Evolutionary conservation across 2,329 filamentous ascomycete species (phyloP).

Genomic region (Cladosporium sp.): DNA sequence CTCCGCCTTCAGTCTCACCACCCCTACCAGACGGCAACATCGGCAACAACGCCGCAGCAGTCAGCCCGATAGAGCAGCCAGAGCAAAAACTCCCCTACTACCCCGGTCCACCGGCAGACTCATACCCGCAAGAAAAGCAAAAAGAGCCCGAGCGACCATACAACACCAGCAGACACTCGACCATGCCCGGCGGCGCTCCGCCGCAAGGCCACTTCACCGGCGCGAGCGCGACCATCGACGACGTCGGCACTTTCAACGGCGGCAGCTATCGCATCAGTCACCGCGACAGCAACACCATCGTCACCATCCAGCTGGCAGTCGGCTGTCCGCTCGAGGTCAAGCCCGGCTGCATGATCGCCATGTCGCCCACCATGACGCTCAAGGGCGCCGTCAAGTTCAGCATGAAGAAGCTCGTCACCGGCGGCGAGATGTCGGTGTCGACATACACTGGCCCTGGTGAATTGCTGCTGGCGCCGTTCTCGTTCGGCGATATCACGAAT

Average conservation of each 20-base stretch:
- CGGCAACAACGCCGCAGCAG: slow-evolving; percentile 25
- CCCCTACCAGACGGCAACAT: slow-evolving; percentile 35
- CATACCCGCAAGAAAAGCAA: slow-evolving; percentile 38
- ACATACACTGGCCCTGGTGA: slow-evolving; percentile 89
- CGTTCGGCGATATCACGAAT: slow-evolving; percentile 82
- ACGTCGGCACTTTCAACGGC: slow-evolving; percentile 95
- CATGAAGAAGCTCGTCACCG: slow-evolving; percentile 85
- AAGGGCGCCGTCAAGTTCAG: slow-evolving; percentile 82
- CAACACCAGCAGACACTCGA: slow-evolving; percentile 35
- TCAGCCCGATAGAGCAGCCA: slow-evolving; percentile 24
- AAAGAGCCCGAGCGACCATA: slow-evolving; percentile 32
- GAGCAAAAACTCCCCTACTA: slow-evolving; percentile 39
- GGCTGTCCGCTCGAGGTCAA: slow-evolving; percentile 81
- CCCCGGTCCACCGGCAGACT: slow-evolving; percentile 39
- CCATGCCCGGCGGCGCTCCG: slow-evolving; percentile 44
- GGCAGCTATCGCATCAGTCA: slow-evolving; percentile 93
- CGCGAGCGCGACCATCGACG: slow-evolving; percentile 65
- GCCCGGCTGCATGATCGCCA: slow-evolving; percentile 90
- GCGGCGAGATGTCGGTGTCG: slow-evolving; percentile 76
- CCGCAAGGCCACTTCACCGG: slow-evolving; percentile 63
- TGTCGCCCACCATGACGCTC: slow-evolving; percentile 85
- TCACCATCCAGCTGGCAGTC: slow-evolving; percentile 87
- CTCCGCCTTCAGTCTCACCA: slow-evolving; percentile 40
- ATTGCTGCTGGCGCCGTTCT: slow-evolving; percentile 76
- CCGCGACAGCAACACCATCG: slow-evolving; percentile 82